These are phyloP conservation scores for Coccomyxa subellipsoidea DNA, from an alignment of 163 green algal genomes.

Conservation along the genomic window DNA sequence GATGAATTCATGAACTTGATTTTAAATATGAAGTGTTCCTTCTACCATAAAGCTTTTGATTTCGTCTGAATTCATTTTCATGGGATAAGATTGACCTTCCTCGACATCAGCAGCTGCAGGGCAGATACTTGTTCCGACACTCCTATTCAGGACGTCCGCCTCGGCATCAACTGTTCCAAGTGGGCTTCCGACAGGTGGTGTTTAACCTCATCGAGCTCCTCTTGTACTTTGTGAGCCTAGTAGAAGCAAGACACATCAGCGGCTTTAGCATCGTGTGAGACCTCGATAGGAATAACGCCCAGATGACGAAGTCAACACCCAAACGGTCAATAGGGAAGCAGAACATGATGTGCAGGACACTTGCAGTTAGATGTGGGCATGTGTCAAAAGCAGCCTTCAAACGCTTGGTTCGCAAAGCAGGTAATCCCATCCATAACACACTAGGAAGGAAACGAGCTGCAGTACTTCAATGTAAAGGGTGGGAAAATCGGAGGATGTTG, in stretches of 20 bases:
- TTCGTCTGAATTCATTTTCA: no score
- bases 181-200: not conserved
- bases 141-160: not conserved
- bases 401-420: not conserved
- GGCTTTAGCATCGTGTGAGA: no score
- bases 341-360: not conserved
- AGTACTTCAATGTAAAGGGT: not conserved
- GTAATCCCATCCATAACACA: not conserved
- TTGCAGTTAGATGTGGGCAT: not conserved
- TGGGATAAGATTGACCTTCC: no score
- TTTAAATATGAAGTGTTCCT: no score
- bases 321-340: not conserved
- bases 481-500: not conserved
- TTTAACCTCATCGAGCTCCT: no score
- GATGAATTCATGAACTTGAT: no score
- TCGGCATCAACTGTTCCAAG: not conserved
- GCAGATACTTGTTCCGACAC: not conserved
- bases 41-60: no score
- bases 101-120: not conserved
- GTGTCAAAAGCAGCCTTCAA: not conserved
- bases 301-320: not conserved
- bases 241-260: no score
- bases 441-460: no score
- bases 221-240: no score
- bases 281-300: not conserved